These are phyloP conservation scores for Seminavis robusta DNA, from an alignment of 108 stramenopile genomes.

Conservation along the genomic window DNA sequence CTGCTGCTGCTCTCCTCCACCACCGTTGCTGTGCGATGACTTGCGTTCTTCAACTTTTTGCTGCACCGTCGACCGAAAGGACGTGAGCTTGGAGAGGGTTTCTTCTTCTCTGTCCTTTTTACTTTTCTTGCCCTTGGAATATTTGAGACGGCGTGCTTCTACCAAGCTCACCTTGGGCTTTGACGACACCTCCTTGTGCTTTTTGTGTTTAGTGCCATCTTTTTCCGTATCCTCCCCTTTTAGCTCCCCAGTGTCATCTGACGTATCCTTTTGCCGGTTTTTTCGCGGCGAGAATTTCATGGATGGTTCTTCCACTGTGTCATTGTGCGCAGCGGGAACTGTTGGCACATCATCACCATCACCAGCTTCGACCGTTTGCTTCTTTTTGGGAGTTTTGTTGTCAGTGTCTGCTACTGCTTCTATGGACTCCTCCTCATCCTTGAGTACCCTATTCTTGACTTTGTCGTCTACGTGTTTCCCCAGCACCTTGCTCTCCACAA, in stretches of 20 bases:
- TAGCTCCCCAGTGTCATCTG: neutral
- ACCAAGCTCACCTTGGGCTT: conserved; percentile 35
- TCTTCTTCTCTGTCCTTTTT: conserved; percentile 58
- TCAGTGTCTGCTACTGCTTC: neutral
- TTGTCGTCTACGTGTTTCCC: conserved; percentile 28
- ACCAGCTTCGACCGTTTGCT: neutral
- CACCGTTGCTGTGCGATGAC: neutral
- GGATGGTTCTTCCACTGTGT: neutral
- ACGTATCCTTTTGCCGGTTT: neutral
- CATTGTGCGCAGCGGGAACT: neutral
- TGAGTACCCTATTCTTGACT: neutral
- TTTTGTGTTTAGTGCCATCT: neutral
- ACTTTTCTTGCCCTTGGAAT: conserved; percentile 35
- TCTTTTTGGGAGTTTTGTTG: neutral
- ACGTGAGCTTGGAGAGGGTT: conserved; percentile 57
- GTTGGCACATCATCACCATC: neutral
- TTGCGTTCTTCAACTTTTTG: conserved; percentile 13
- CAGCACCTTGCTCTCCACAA: conserved; percentile 40
- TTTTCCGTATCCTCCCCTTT: neutral
- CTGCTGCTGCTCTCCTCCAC: neutral
- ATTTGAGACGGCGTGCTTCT: conserved; percentile 69
- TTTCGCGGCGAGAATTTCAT: neutral
- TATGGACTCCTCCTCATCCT: conserved; percentile 1
- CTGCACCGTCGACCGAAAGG: conserved; percentile 65
- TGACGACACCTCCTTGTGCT: conserved; percentile 6